These are phyloP conservation scores for Eruca vesicaria DNA, from an alignment of 441 rosid species.

Conservation along the genomic window DNA sequence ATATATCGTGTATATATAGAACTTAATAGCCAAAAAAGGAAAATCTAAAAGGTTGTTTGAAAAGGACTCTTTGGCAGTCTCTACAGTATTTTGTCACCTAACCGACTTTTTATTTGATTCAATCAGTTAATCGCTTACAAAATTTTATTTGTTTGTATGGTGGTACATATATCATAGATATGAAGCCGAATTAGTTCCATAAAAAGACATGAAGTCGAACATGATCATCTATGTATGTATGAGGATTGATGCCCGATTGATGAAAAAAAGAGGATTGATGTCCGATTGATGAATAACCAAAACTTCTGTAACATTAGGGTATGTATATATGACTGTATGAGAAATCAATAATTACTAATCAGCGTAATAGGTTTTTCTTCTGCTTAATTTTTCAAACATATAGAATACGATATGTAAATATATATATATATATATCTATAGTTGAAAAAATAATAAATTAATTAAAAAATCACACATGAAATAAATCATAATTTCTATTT, in stretches of 20 bases:
- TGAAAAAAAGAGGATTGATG: too few species aligned
- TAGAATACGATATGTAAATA: too few species aligned
- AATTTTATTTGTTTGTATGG: neutral
- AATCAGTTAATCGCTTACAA: neutral
- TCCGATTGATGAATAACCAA: neutral
- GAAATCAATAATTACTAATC: neutral
- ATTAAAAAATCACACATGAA: too few species aligned
- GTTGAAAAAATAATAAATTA: too few species aligned
- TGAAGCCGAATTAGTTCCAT: neutral
- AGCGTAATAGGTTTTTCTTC: neutral
- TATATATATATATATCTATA: neutral
- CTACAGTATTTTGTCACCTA: neutral
- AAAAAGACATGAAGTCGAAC: neutral
- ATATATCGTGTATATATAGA: slow-evolving; percentile 22
- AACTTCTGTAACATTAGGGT: neutral
- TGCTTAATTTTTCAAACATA: too few species aligned
- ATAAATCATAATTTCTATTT: too few species aligned
- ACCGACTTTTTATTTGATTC: neutral
- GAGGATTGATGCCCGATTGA: too few species aligned
- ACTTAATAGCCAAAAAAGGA: slow-evolving; percentile 11
- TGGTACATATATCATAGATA: neutral
- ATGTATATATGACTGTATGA: neutral
- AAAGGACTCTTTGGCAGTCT: slow-evolving; percentile 22
- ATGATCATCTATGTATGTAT: neutral
- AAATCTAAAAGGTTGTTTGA: neutral